These are phyloP conservation scores for Candida easanensis DNA, from an alignment of 805 yeast genomes.

Conservation along the genomic window DNA sequence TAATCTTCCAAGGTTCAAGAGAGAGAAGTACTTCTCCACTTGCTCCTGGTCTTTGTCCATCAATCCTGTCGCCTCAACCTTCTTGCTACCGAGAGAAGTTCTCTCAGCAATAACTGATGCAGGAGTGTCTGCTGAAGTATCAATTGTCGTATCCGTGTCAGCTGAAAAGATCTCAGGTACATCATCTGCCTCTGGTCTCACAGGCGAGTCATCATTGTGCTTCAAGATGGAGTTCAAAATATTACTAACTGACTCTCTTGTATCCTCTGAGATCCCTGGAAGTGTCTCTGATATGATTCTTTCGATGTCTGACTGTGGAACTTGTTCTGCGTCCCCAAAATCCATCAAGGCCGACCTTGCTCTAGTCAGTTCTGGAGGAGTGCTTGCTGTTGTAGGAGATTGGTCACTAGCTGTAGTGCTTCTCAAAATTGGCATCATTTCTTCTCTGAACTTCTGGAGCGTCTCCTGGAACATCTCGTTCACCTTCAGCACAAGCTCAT, in stretches of 20 bases:
- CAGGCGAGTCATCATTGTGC: background rate
- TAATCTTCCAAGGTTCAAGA: constrained; percentile 12
- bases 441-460: constrained; percentile 9
- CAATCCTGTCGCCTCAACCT: constrained; percentile 6
- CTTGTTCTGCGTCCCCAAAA: background rate
- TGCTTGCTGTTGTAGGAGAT: background rate
- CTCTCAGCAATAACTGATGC: background rate
- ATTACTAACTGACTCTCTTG: constrained; percentile 2
- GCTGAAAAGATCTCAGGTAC: background rate
- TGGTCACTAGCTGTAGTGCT: background rate
- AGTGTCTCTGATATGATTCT: constrained; percentile 3
- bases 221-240: constrained; percentile 12
- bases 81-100: background rate
- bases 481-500: constrained; percentile 1
- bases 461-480: constrained; percentile 11
- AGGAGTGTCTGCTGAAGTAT: background rate
- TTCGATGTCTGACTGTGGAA: constrained; percentile 6
- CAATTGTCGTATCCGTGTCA: background rate
- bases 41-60: constrained; percentile 9
- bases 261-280: constrained; percentile 5
- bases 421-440: background rate
- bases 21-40: constrained; percentile 10
- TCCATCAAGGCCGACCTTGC: constrained; percentile 1
- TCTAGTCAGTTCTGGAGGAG: background rate
- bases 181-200: background rate